A percentile compares a stretch with the other conserved stretches of the same genome.
Evolutionary conservation across 1,284 basidiomycete genomes (phyloP).

Genomic region (Apiotrichum gamsii): DNA sequence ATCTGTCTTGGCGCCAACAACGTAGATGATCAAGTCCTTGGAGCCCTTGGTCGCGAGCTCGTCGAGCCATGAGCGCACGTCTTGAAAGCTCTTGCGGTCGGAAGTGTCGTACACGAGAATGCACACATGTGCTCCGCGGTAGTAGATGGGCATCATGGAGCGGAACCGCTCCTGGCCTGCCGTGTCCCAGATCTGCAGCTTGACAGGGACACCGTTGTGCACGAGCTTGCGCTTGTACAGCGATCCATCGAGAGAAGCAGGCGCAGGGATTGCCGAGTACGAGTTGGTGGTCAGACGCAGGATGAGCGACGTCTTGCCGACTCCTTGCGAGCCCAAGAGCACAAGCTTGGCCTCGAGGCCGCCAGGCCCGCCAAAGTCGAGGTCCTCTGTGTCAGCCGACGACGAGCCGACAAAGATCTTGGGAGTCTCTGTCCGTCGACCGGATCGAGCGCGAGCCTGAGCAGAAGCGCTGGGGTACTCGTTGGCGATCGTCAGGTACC

Average conservation of each 20-base stretch:
- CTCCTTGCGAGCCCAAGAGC: constrained; percentile 93
- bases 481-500: constrained; percentile 12
- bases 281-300: constrained; percentile 86
- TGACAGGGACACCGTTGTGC: constrained; percentile 79
- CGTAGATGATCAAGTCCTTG: constrained; percentile 43
- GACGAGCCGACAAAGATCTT: background rate
- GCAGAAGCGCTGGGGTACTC: constrained; percentile 9
- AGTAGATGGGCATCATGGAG: constrained; percentile 71
- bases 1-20: constrained; percentile 45
- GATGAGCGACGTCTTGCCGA: constrained; percentile 91
- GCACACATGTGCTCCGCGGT: constrained; percentile 52
- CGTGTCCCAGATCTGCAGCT: constrained; percentile 79
- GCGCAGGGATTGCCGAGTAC: constrained; percentile 71
- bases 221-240: constrained; percentile 92
- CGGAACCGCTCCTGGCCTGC: constrained; percentile 96
- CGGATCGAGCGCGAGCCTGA: constrained; percentile 1
- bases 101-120: constrained; percentile 50
- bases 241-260: constrained; percentile 88
- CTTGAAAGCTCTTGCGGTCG: constrained; percentile 78
- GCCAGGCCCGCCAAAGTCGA: constrained; percentile 36
- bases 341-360: constrained; percentile 89
- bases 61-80: constrained; percentile 88
- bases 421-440: background rate
- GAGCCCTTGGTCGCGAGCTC: constrained; percentile 47
- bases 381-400: constrained; percentile 2